Evolutionary conservation across 164 flowering plant genomes (phyloP), one percentile per base, ranked within the genome.

Genomic region (Vitis rotundifolia): DNA sequence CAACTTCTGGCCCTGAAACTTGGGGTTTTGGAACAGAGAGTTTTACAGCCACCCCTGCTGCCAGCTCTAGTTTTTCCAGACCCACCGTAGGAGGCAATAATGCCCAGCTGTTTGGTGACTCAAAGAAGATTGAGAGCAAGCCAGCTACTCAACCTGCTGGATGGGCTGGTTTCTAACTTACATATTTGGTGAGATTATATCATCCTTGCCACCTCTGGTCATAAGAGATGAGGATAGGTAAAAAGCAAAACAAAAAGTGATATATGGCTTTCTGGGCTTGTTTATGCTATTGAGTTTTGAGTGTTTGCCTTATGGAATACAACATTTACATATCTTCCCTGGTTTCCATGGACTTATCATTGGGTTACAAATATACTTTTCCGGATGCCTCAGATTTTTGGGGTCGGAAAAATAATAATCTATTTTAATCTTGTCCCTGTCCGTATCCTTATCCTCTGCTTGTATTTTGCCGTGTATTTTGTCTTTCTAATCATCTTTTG

Each of bases 141-240:
- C 58, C 79, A 67, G 70, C 83, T 29, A 54, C 90, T 67, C 98
- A 91, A 72, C 99, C 99, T 68, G 92, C 97, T 68, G 99, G 99
- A 60, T 96, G 99, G 99, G 97, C 99, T 79, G 99, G 99, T 73
- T 96, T 96, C 77, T 96, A 77, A 76, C 50, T 51, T 22, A 76
- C 49, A 22, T 51, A 26, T 66, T 53, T 54, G 44, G 29, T 61
- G 28, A 58, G 49, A 37, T 18, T 13, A 11, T n/a, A 10, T 49
- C 44, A 11, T 55, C 50, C n/a, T 31, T 3, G 7, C 19, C 2
- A 11, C 31, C 11, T 18, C 47, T 51, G 58, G n/a, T 49, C 56
- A 15, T 16, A 56, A 22, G 48, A 19, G 67, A 15, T 14, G 49
- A 61, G 49, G 19, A 31, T 26, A n/a, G 57, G 49, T n/a, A 22